Conservation (phyloP, 1,284 basidiomycete genomes). For the Coniophora puteana region DNA sequence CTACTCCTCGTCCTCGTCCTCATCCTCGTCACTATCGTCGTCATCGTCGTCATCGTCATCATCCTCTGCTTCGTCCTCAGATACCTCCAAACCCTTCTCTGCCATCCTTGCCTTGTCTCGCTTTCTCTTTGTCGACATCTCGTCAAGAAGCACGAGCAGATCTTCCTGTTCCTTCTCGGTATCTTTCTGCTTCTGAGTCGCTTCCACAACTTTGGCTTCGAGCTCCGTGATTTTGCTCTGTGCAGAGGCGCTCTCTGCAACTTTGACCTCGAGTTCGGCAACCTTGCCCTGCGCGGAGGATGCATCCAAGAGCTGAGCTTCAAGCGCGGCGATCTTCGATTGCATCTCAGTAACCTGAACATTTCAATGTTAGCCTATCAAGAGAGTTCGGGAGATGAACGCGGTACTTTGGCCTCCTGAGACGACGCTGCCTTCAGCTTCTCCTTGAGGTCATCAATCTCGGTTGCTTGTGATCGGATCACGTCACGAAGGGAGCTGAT, state of each 20-base stretch:
- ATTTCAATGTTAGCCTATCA: too few species aligned
- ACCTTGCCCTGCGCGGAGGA: constrained; percentile 20
- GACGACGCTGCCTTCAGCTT: constrained; percentile 41
- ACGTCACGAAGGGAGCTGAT: constrained; percentile 79
- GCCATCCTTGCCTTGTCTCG: constrained; percentile 78
- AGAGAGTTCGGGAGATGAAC: constrained; percentile 9
- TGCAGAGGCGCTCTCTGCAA: too few species aligned
- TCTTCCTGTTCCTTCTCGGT: constrained; percentile 94
- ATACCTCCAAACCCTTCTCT: constrained; percentile 79
- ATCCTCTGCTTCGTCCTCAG: constrained; percentile 85
- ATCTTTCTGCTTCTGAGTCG: constrained; percentile 70
- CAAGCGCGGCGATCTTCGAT: background rate
- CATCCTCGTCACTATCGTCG: constrained; percentile 39
- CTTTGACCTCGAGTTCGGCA: constrained; percentile 37
- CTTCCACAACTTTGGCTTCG: constrained; percentile 45
- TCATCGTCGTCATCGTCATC: constrained; percentile 60
- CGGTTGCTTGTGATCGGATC: constrained; percentile 74
- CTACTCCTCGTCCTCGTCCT: constrained; percentile 10
- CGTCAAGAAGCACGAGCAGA: constrained; percentile 89
- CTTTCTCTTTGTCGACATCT: constrained; percentile 82
- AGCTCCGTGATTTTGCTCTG: too few species aligned
- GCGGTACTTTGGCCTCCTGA: constrained; percentile 38
- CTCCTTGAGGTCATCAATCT: constrained; percentile 63
- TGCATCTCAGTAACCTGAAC: background rate
- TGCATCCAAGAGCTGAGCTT: background rate